Evolutionary conservation across 2,329 filamentous ascomycete genomes (phyloP).

Genomic region (Cladophialophora bantiana): DNA sequence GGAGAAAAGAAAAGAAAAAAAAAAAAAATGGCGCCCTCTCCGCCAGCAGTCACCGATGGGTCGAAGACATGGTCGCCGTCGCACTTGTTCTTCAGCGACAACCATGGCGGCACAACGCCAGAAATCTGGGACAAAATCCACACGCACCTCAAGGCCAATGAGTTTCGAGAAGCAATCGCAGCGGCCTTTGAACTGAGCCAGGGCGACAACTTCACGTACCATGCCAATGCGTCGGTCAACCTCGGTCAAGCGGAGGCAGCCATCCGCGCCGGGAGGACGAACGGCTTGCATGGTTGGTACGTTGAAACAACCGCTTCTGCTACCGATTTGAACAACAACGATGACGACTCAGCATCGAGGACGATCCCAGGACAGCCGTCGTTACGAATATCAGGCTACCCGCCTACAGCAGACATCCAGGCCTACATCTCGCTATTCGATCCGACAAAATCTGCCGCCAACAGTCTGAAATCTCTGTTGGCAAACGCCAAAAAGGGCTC

Average conservation of each 20-base stretch:
- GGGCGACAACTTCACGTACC: conserved; percentile 59
- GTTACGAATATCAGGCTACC: conserved; percentile 49
- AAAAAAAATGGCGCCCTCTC: conserved; percentile 22
- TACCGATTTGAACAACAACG: conserved; percentile 7
- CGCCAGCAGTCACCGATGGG: conserved; percentile 46
- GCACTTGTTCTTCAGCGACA: conserved; percentile 48
- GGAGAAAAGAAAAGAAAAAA: neutral
- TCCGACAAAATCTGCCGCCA: conserved; percentile 64
- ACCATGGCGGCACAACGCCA: conserved; percentile 43
- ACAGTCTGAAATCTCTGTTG: conserved; percentile 67
- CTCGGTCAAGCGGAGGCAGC: conserved; percentile 59
- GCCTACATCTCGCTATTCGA: conserved; percentile 73
- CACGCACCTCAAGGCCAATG: conserved; percentile 48
- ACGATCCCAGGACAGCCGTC: conserved; percentile 23
- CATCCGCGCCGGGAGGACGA: conserved; percentile 54
- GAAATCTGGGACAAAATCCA: conserved; percentile 47
- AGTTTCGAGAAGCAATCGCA: conserved; percentile 56
- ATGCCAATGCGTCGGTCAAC: conserved; percentile 59
- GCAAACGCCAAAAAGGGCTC: conserved; percentile 72
- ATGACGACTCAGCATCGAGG: neutral
- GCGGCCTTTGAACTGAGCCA: conserved; percentile 56
- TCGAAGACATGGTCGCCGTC: conserved; percentile 56
- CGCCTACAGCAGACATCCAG: conserved; percentile 64
- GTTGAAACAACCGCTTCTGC: conserved; percentile 24
- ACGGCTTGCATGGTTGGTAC: conserved; percentile 62